A percentile compares a stretch with the other conserved stretches of the same genome.
phyloP scores from a whole-genome alignment of 2,329 filamentous ascomycete species.

The Cordyceps farinosa region DNA sequence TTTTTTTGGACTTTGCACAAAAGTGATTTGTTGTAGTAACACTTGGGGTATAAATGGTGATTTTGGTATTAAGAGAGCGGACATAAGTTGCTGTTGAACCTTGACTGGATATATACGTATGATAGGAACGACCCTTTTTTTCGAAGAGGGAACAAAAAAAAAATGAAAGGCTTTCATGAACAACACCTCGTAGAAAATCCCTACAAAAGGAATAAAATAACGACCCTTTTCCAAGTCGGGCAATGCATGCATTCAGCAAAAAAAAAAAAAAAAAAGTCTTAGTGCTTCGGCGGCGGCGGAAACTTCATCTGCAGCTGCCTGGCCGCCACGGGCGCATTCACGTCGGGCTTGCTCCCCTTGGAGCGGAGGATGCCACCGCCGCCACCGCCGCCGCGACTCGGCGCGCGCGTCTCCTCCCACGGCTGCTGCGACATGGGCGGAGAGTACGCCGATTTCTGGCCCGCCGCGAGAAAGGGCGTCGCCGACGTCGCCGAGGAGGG shows the following conservation, averaged over 20 bases:
- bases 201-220: too few species aligned
- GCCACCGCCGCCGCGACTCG: background rate
- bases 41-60: background rate
- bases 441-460: background rate
- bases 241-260: too few species aligned
- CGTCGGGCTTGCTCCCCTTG: conserved; percentile 13
- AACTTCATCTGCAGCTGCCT: conserved; percentile 16
- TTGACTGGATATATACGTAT: background rate
- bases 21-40: background rate
- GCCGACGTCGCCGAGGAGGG: conserved; percentile 13
- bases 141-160: background rate
- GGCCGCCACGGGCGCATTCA: conserved; percentile 12
- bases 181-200: too few species aligned
- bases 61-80: background rate
- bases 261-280: too few species aligned
- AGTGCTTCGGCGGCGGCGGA: conserved; percentile 16
- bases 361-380: conserved; percentile 9
- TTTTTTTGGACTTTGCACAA: background rate
- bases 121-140: background rate
- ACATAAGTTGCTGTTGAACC: background rate
- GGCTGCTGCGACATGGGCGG: conserved; percentile 2
- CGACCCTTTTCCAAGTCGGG: too few species aligned
- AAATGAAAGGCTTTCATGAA: too few species aligned
- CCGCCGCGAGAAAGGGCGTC: conserved; percentile 2
- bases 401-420: conserved; percentile 9